A percentile compares a stretch with the other conserved stretches of the same genome.
Conservation (phyloP, 805 yeast species). For the Wickerhamomyces silvicola region DNA sequence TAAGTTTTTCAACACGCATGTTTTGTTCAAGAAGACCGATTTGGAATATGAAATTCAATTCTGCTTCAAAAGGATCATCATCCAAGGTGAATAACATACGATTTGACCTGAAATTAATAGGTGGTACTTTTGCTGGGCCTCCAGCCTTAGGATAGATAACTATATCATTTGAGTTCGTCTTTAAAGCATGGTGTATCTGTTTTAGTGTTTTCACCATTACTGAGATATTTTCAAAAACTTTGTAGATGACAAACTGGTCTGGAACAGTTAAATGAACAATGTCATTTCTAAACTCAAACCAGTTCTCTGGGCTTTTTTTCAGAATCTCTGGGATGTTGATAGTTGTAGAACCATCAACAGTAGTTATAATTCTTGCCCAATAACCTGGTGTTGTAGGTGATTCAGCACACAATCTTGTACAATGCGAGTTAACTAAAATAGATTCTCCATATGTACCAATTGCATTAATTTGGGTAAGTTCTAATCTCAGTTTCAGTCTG, state of each 20-base stretch:
- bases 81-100: conserved; percentile 62
- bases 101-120: conserved; percentile 46
- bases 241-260: conserved; percentile 65
- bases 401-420: conserved; percentile 41
- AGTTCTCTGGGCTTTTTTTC: conserved; percentile 17
- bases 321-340: conserved; percentile 26
- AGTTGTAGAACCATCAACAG: conserved; percentile 27
- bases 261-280: conserved; percentile 56
- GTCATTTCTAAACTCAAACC: conserved; percentile 35
- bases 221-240: conserved; percentile 72
- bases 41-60: conserved; percentile 57
- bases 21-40: conserved; percentile 64
- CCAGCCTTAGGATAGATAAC: conserved; percentile 33
- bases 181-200: conserved; percentile 50
- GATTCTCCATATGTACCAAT: conserved; percentile 17
- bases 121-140: conserved; percentile 46
- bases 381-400: conserved; percentile 40
- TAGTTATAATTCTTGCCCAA: conserved; percentile 45
- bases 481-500: conserved; percentile 42
- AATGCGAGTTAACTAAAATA: conserved; percentile 23
- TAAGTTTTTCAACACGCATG: conserved; percentile 46
- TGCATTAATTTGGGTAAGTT: conserved; percentile 27
- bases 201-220: conserved; percentile 59
- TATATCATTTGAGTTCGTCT: conserved; percentile 30
- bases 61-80: conserved; percentile 86